Base-by-base conservation (phyloP, 2,329 filamentous ascomycete species). In the Ascochyta lentis region DNA sequence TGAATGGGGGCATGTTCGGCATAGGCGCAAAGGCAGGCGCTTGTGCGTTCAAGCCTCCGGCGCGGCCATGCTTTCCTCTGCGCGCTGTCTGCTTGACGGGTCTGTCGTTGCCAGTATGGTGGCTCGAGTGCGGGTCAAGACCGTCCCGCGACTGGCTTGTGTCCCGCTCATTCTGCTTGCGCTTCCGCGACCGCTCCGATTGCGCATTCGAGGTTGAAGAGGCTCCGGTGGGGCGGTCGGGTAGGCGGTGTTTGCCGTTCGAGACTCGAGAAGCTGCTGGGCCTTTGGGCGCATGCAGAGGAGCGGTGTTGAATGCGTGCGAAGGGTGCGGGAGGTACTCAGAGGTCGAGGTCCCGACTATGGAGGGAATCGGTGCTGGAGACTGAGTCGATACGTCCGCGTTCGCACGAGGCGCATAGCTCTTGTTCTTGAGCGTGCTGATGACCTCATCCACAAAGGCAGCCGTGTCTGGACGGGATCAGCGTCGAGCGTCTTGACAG, bases 391-490 rank as follows among this genome's bases (percentile, higher is more conserved):
- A 33, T 29, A 50, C 26, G 41, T 52, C 57, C 31, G 51, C 62
- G 22, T 75, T 56, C 31, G 66, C 58, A 77, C 75, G 54, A 70
- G 68, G 61, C 66, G 77, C 6, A 72, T 72, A 67, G 44, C 47
- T 60, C 57, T 84, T 88, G 68, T 83, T 83, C 40, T 82, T 77
- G 55, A 94, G 83, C 5, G 85, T 85, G 46, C 83, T 75, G 67
- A 93, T 89, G 19, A 93, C 82, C 66, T 92, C 89, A 66, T 88
- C 80, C 31, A 92, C 86, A 64, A 94, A 92, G 2, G 79, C 69
- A 4, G 77, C 74, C 1, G 86, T 82, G 64, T 87, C 86, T 86
- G 10, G 49, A 1, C 10, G 2, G 23, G 16, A 39, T 70, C 51
- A 71, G 63, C 53, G 22, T 38, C 7, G 15, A 15, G 29, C 9